Conservation (phyloP, 176 grass and related monocot genomes). For the Elaeis guineensis region DNA sequence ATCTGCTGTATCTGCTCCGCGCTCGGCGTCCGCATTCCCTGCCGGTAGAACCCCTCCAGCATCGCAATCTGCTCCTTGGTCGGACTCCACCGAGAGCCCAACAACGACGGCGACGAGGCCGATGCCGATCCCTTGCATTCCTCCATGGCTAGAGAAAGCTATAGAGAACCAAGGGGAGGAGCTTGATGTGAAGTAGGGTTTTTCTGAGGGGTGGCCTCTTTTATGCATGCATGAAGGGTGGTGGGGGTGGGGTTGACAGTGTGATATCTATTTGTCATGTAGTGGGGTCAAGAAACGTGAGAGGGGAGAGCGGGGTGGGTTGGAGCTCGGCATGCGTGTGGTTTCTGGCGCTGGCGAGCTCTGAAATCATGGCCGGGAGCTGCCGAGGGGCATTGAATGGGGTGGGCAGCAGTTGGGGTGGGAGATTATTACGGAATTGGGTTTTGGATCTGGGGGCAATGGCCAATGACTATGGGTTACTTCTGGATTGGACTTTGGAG, state of each 20-base stretch:
- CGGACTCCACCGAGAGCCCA: conserved; percentile 50
- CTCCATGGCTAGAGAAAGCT: conserved; percentile 9
- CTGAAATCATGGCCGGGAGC: conserved; percentile 56
- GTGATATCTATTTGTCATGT: conserved; percentile 1
- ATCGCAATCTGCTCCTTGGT: conserved; percentile 74
- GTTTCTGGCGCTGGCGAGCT: conserved; percentile 36
- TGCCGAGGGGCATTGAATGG: conserved; percentile 19
- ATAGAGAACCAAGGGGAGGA: background rate
- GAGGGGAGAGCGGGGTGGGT: background rate
- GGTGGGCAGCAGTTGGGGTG: too few species aligned
- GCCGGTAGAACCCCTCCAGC: conserved; percentile 59
- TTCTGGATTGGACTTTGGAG: background rate
- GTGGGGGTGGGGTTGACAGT: conserved; percentile 1
- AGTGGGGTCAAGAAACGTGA: conserved; percentile 14
- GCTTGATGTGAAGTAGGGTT: background rate
- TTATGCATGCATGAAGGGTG: conserved; percentile 15
- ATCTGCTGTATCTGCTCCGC: conserved; percentile 82
- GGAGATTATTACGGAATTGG: too few species aligned
- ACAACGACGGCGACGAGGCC: background rate
- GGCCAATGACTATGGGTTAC: background rate
- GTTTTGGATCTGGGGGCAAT: background rate
- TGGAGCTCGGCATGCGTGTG: conserved; percentile 39
- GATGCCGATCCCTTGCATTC: conserved; percentile 22
- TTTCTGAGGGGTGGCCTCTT: conserved; percentile 25
- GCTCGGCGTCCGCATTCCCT: conserved; percentile 55